These are phyloP conservation scores for Lizanozyma gosingica DNA, from an alignment of 1,139 yeast genomes.

Conservation along the genomic window DNA sequence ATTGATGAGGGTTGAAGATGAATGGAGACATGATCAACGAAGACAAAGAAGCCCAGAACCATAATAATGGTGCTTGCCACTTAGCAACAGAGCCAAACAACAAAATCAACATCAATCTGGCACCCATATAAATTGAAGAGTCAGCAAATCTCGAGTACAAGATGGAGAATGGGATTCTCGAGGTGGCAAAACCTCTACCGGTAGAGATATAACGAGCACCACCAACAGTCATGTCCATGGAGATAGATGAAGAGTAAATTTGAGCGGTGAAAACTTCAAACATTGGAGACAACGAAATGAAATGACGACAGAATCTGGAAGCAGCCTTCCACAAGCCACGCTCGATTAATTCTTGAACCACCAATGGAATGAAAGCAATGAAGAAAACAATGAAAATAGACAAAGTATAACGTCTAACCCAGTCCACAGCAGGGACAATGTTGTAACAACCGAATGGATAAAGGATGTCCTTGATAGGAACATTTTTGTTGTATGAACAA, in stretches of 20 bases:
- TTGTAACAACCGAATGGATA: slow-evolving; percentile 94
- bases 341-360: slow-evolving; percentile 94
- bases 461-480: slow-evolving; percentile 78
- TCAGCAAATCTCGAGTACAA: slow-evolving; percentile 95
- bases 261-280: slow-evolving; percentile 98
- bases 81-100: slow-evolving; percentile 86
- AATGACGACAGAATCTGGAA: slow-evolving; percentile 84
- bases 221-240: slow-evolving; percentile 92
- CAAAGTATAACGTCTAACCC: slow-evolving; percentile 96
- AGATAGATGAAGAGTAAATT: slow-evolving; percentile 85
- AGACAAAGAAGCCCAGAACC: slow-evolving; percentile 97
- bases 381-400: slow-evolving; percentile 98
- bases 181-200: slow-evolving; percentile 98
- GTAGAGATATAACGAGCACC: slow-evolving; percentile 99
- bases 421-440: slow-evolving; percentile 80
- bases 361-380: slow-evolving; percentile 92
- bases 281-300: slow-evolving; percentile 86
- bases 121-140: slow-evolving; percentile 94
- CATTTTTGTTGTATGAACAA: slow-evolving; percentile 75
- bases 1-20: slow-evolving; percentile 96
- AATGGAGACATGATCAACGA: slow-evolving; percentile 93
- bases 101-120: slow-evolving; percentile 81
- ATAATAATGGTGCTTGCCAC: slow-evolving; percentile 95
- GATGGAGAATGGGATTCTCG: slow-evolving; percentile 95
- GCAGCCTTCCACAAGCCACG: slow-evolving; percentile 96